Evolutionary conservation across 495 filamentous ascomycete genomes (phyloP).

Genomic region (Penicillium maclennaniae): DNA sequence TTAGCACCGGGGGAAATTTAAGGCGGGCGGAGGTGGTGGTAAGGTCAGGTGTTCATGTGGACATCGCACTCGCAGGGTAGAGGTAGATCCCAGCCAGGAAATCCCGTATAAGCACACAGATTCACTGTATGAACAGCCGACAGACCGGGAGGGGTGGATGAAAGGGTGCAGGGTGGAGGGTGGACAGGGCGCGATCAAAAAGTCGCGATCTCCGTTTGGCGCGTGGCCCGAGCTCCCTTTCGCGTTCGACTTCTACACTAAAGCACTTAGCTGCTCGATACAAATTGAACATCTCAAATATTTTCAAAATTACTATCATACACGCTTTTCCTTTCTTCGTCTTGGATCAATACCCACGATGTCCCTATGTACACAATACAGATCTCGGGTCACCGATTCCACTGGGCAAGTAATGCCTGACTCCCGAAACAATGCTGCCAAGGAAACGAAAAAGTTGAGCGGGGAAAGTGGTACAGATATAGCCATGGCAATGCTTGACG

Average conservation of each 20-base stretch:
- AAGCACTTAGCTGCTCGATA: background rate
- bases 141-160: constrained; percentile 7
- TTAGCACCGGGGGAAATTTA: background rate
- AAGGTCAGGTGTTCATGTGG: constrained; percentile 12
- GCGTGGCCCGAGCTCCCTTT: constrained; percentile 40
- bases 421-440: constrained; percentile 13
- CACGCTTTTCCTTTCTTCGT: constrained; percentile 4
- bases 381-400: background rate
- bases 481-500: constrained; percentile 3
- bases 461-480: constrained; percentile 7
- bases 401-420: constrained; percentile 4
- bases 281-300: background rate
- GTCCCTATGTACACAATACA: constrained; percentile 20
- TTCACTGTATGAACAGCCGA: background rate
- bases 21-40: background rate
- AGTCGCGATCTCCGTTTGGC: constrained; percentile 43
- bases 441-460: constrained; percentile 3
- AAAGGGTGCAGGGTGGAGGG: constrained; percentile 16
- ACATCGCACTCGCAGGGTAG: constrained; percentile 29
- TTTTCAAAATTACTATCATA: background rate
- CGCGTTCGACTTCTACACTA: constrained; percentile 12
- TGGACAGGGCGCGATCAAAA: constrained; percentile 28
- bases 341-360: constrained; percentile 5
- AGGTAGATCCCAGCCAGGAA: background rate
- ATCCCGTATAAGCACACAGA: background rate